Conservation (phyloP, 768 basidiomycete genomes). For the Omphalotus guepiniiformis region DNA sequence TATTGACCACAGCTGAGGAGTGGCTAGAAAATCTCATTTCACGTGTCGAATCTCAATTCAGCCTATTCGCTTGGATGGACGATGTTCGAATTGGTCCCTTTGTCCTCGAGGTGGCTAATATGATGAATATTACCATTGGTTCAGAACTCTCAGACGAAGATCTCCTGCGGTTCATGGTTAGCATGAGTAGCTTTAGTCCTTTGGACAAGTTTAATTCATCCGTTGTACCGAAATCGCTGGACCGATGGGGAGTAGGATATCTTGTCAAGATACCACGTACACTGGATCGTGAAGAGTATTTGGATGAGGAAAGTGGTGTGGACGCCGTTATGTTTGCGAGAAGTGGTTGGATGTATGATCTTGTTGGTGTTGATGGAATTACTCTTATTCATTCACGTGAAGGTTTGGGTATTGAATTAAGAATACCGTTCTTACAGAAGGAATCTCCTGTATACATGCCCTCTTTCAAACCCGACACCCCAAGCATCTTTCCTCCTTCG, state of each 20-base stretch:
- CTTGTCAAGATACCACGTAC: slow-evolving; percentile 4
- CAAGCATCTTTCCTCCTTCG: neutral
- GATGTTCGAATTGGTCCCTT: slow-evolving; percentile 4
- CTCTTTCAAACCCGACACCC: neutral
- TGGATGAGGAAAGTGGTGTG: neutral
- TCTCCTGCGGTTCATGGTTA: slow-evolving; percentile 6
- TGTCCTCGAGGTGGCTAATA: slow-evolving; percentile 11
- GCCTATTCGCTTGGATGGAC: slow-evolving; percentile 7
- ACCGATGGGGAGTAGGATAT: slow-evolving; percentile 8
- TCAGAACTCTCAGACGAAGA: neutral
- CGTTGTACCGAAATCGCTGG: slow-evolving; percentile 2
- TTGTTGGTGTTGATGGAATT: neutral
- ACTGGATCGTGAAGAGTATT: slow-evolving; percentile 8
- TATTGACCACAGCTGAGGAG: slow-evolving; percentile 4
- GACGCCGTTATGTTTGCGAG: slow-evolving; percentile 7
- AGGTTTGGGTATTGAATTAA: neutral
- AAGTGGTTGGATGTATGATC: slow-evolving; percentile 11
- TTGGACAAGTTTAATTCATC: neutral
- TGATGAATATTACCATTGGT: neutral
- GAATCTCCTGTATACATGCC: slow-evolving; percentile 8
- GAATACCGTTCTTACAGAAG: neutral
- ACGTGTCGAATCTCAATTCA: slow-evolving; percentile 6
- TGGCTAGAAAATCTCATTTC: slow-evolving; percentile 7
- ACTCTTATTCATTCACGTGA: slow-evolving; percentile 6
- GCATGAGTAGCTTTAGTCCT: neutral